Percentiles rank a stretch among this genome's conserved stretches.
phyloP scores from a whole-genome alignment of 2,329 filamentous ascomycete species.

The Cordyceps cicadae region DNA sequence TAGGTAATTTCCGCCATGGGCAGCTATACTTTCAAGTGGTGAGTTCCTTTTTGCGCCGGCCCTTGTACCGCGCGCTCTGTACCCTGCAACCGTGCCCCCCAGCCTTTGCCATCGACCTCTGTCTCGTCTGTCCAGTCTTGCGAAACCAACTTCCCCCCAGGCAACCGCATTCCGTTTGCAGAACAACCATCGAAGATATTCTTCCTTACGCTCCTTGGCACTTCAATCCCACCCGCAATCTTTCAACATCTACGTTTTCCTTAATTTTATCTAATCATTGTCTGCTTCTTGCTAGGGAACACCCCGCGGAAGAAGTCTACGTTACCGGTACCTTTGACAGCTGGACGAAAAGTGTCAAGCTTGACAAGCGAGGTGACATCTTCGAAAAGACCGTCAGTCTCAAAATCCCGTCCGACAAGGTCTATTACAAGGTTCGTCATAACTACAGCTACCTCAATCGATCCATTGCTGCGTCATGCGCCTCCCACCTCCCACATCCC shows the following conservation, averaged over 20 bases:
- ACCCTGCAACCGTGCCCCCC: neutral
- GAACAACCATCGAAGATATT: neutral
- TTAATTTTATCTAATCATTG: neutral
- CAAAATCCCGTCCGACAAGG: conserved; percentile 57
- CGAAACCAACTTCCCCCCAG: conserved; percentile 1
- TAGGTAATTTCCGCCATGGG: conserved; percentile 41
- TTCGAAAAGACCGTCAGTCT: conserved; percentile 79
- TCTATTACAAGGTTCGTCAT: conserved; percentile 82
- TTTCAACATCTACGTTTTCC: neutral
- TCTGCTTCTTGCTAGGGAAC: conserved; percentile 51
- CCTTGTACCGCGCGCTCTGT: neutral
- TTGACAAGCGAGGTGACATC: conserved; percentile 63
- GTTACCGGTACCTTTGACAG: conserved; percentile 94
- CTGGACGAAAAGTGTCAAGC: conserved; percentile 79
- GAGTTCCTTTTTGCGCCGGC: conserved; percentile 25
- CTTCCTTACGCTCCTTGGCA: neutral
- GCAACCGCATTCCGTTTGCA: conserved; percentile 10
- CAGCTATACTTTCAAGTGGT: conserved; percentile 65
- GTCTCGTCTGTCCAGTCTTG: neutral
- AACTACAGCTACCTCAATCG: neutral
- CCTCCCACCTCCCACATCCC: neutral
- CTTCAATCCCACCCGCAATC: neutral
- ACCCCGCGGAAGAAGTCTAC: conserved; percentile 76
- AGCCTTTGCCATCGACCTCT: neutral
- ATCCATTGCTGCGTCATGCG: neutral